These are phyloP conservation scores for Magnaporthales sp. DNA, from an alignment of 2,329 filamentous ascomycete genomes.

Conservation along the genomic window DNA sequence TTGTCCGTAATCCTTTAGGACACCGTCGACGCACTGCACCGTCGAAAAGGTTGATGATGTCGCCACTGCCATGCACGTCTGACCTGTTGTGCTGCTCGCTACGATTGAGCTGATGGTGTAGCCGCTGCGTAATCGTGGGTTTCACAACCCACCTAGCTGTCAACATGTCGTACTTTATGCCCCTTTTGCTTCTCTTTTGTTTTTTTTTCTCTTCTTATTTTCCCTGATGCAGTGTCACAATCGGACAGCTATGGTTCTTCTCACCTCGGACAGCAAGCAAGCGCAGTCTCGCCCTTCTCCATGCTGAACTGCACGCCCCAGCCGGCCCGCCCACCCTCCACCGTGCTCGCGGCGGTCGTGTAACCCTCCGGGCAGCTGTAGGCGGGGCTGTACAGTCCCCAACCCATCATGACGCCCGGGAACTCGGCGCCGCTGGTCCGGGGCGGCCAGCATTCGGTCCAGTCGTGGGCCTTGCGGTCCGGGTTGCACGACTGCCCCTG, in stretches of 20 bases:
- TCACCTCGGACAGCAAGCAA: slow-evolving; percentile 22
- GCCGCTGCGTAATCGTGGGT: slow-evolving; percentile 8
- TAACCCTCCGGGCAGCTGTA: slow-evolving; percentile 13
- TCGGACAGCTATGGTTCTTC: neutral
- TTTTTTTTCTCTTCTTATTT: neutral
- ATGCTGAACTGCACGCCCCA: slow-evolving; percentile 20
- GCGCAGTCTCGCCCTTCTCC: slow-evolving; percentile 18
- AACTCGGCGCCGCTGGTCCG: slow-evolving; percentile 4
- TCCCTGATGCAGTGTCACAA: neutral
- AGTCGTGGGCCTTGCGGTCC: slow-evolving; percentile 10
- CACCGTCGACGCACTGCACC: slow-evolving; percentile 14
- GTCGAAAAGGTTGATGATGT: slow-evolving; percentile 12
- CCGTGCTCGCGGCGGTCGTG: slow-evolving; percentile 11
- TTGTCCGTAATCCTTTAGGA: slow-evolving; percentile 10
- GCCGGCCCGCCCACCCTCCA: slow-evolving; percentile 10
- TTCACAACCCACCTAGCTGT: neutral
- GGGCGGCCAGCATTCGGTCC: slow-evolving; percentile 14
- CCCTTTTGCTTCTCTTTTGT: neutral
- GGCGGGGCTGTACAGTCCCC: slow-evolving; percentile 15
- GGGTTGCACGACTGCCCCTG: slow-evolving; percentile 13
- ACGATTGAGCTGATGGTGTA: slow-evolving; percentile 9
- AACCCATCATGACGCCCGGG: slow-evolving; percentile 10
- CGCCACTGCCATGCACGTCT: slow-evolving; percentile 8
- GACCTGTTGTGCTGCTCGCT: slow-evolving; percentile 6
- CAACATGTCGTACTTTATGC: neutral